phyloP scores from a whole-genome alignment of 1,139 yeast species.

The Candida sanyaensis region DNA sequence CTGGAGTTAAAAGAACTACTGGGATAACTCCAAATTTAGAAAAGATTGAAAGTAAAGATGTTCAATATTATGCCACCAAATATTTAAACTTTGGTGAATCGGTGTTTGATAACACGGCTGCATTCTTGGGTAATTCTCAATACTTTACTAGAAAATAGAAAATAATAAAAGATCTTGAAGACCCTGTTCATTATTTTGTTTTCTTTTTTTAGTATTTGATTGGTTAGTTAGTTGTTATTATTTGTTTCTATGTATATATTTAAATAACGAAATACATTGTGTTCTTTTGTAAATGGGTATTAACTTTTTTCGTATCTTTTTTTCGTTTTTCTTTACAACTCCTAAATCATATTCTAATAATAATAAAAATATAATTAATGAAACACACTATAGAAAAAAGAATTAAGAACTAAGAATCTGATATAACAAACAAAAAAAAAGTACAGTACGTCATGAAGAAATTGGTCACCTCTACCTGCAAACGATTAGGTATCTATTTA shows the following conservation, averaged over 20 bases:
- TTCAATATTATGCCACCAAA: conserved; percentile 59
- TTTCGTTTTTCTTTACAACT: not conserved
- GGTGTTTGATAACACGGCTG: conserved; percentile 71
- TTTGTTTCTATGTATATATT: too few relatives aligned
- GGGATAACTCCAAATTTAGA: conserved; percentile 62
- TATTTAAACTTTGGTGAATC: conserved; percentile 87
- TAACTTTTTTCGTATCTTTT: too few relatives aligned
- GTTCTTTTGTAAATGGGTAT: too few relatives aligned
- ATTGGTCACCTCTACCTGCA: not conserved
- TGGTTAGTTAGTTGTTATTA: too few relatives aligned
- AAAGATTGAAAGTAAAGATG: conserved; percentile 41
- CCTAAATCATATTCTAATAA: not conserved
- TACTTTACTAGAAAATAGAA: conserved; percentile 50
- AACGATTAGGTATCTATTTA: not conserved
- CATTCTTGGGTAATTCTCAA: conserved; percentile 68
- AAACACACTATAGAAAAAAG: not conserved
- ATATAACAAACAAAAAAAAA: not conserved
- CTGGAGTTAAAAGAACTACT: conserved; percentile 87
- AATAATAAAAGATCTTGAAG: not conserved
- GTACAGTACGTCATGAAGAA: too few relatives aligned
- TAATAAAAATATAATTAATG: not conserved
- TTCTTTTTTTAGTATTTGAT: too few relatives aligned
- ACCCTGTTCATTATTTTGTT: not conserved
- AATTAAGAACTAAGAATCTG: not conserved
- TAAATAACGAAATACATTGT: too few relatives aligned